Evolutionary conservation across 73 alveolate genomes (phyloP), one percentile per base, ranked within the genome.

Genomic region (Uronychia setigera): DNA sequence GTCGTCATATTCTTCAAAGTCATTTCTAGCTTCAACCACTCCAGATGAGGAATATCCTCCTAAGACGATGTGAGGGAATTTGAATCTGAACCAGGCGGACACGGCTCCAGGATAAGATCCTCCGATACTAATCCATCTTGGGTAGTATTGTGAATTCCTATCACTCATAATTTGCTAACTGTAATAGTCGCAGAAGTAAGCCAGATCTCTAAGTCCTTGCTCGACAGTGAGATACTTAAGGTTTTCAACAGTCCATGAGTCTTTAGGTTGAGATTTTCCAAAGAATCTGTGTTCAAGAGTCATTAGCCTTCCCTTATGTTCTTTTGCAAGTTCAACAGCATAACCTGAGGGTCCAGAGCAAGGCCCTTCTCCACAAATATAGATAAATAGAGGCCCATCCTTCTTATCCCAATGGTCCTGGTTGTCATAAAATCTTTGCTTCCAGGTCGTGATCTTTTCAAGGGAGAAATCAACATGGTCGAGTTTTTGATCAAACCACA

Each of bases 41-140:
- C 82, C 97, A 26, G 96, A 90, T 11, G 96, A 93, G 57, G 97
- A 94, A 35, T 80, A 60, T 9, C 94, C 92, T 11, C 94, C 97
- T 1, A 86, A 81, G 26, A 87, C 94, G 31, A 93, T 59, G 59
- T 93, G 94, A 1, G 96, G 96, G 60, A 87, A 93, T 67, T 93
- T 77, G 29, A 60, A 77, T 77, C 94, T 58, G 32, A 89, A 78
- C 97, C 97, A 93, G 26, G 97, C 97, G 35, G 96, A 82, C 85
- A 93, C 60, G 26, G 94, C 94, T 1, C 96, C 97, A 32, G 95
- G 95, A 75, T 93, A 93, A 31, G 95, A 89, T 59, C 97, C 97
- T 59, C 97, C 97, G 30, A 88, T 83, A 59, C 90, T 87, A 34
- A 93, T 87, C 57, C 59, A 80, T 80, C 35, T 29, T 57, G 76